Conservation (phyloP, 441 rosid genomes). For the Aleurites moluccanus region DNA sequence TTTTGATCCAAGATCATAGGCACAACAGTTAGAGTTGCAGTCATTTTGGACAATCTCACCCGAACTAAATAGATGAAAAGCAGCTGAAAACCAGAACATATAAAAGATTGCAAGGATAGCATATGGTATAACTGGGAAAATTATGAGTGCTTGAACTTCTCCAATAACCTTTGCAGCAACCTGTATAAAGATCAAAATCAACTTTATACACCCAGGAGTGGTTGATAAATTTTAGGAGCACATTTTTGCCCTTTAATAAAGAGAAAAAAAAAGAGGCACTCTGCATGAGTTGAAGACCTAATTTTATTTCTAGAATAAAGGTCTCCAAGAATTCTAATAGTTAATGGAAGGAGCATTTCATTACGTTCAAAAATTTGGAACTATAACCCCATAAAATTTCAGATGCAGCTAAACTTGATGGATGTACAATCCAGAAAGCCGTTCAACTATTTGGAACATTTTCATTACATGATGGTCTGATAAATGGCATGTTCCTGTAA, state of each 20-base stretch:
- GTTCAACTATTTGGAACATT: neutral
- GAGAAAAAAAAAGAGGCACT: neutral
- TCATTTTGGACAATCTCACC: conserved; percentile 78
- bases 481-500: neutral
- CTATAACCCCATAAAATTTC: neutral
- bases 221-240: neutral
- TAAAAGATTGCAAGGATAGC: conserved; percentile 77
- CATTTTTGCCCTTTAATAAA: neutral
- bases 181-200: conserved; percentile 44
- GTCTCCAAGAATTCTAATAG: neutral
- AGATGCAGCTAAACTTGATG: neutral
- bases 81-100: conserved; percentile 95
- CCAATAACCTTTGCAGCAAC: conserved; percentile 98
- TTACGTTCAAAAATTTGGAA: neutral
- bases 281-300: conserved; percentile 1
- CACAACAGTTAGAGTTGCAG: conserved; percentile 87
- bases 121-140: conserved; percentile 84
- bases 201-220: neutral
- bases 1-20: conserved; percentile 75
- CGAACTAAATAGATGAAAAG: conserved; percentile 88
- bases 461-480: neutral
- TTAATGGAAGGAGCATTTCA: neutral
- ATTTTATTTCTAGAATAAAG: neutral
- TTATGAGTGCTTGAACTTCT: conserved; percentile 93
- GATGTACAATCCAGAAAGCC: neutral